phyloP scores from a whole-genome alignment of 208 protist genomes.

The Trypanosoma melophagium region DNA sequence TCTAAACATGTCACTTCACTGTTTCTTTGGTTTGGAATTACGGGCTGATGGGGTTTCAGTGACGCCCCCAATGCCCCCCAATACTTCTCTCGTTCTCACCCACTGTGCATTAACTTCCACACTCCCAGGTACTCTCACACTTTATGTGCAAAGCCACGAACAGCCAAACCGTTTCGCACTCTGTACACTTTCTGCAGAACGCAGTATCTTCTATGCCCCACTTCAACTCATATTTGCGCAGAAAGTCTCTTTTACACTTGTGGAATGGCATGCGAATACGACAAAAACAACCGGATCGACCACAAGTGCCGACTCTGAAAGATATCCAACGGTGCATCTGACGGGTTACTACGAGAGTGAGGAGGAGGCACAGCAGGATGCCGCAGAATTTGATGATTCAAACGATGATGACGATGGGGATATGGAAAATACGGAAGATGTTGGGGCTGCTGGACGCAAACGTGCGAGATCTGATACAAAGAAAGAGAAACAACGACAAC shows the following conservation, averaged over 20 bases:
- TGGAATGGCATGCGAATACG: slow-evolving; percentile 5
- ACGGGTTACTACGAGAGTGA: slow-evolving; percentile 78
- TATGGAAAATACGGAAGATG: slow-evolving; percentile 25
- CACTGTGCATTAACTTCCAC: slow-evolving; percentile 65
- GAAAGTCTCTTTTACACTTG: slow-evolving; percentile 61
- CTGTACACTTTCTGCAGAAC: slow-evolving; percentile 48
- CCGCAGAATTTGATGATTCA: slow-evolving; percentile 31
- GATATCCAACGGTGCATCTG: slow-evolving; percentile 62
- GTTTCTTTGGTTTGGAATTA: slow-evolving; percentile 81
- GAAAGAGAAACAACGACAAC: slow-evolving; percentile 19
- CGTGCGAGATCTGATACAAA: slow-evolving; percentile 30
- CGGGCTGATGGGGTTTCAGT: slow-evolving; percentile 52
- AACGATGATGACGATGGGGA: slow-evolving; percentile 23
- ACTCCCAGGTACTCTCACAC: slow-evolving; percentile 39
- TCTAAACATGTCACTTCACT: slow-evolving; percentile 65
- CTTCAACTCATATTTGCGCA: slow-evolving; percentile 72
- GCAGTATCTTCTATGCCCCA: slow-evolving; percentile 51
- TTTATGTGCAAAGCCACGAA: slow-evolving; percentile 71
- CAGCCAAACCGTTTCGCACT: slow-evolving; percentile 55
- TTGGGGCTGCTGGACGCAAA: background rate
- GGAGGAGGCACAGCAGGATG: slow-evolving; percentile 30
- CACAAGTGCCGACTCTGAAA: too few relatives aligned
- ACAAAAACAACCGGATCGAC: background rate
- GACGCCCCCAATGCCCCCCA: slow-evolving; percentile 58
- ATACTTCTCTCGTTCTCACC: slow-evolving; percentile 64